Percentiles rank a stretch among this genome's conserved stretches.
These are phyloP conservation scores for Claviceps humidiphila DNA, from an alignment of 2,329 filamentous ascomycete genomes.

Conservation along the genomic window DNA sequence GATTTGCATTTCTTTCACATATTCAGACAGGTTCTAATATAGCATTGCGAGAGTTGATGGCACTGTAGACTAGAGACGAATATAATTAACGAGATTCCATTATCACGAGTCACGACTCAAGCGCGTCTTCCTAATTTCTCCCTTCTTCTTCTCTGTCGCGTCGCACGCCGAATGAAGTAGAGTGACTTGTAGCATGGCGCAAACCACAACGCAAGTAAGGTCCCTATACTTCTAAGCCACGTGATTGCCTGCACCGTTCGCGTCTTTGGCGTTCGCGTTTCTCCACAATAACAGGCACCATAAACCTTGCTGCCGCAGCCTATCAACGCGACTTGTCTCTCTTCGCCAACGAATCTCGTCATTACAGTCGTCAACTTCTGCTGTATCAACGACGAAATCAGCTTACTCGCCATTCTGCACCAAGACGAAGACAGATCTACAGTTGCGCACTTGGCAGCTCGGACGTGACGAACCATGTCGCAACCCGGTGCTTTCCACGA, in stretches of 20 bases:
- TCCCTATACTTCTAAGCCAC: conserved; percentile 8
- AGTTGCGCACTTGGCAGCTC: neutral
- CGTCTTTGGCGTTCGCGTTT: conserved; percentile 15
- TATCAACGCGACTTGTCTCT: neutral
- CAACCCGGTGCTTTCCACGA: conserved; percentile 25
- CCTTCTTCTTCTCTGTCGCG: neutral
- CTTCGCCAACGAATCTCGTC: neutral
- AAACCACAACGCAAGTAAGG: neutral
- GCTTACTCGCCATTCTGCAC: neutral
- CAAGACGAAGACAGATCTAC: neutral
- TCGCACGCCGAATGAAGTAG: neutral
- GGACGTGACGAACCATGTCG: conserved; percentile 14
- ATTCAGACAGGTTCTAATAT: too few species aligned
- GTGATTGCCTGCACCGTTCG: conserved; percentile 25
- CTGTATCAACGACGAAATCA: neutral
- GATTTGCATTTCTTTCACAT: too few species aligned
- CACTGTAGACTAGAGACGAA: too few species aligned
- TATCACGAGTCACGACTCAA: too few species aligned
- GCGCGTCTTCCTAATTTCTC: too few species aligned
- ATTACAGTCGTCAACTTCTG: neutral
- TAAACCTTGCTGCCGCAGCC: neutral
- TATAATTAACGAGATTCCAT: too few species aligned
- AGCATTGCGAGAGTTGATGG: too few species aligned
- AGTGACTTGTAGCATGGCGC: neutral
- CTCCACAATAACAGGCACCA: neutral